Conservation (phyloP, 1,139 yeast genomes). For the Diutina ranongensis region DNA sequence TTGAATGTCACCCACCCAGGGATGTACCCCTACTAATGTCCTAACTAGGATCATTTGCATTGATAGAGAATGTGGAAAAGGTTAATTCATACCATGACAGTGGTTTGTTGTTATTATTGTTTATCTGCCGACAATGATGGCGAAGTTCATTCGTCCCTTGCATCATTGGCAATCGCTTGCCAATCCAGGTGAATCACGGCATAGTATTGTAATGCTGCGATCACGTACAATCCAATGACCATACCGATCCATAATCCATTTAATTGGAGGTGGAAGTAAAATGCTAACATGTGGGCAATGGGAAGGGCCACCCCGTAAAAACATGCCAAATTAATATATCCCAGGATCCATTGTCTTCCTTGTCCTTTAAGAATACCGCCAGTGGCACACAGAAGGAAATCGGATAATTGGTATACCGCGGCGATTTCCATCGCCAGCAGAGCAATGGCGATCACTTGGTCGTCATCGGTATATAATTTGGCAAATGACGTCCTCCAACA, state of each 20-base stretch:
- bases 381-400: conserved; percentile 40
- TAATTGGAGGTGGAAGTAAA: conserved; percentile 30
- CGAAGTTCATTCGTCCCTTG: background rate
- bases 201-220: conserved; percentile 33
- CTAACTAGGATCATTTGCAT: background rate
- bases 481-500: conserved; percentile 31
- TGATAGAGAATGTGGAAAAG: background rate
- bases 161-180: conserved; percentile 26
- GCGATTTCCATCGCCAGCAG: conserved; percentile 41
- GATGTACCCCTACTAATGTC: background rate
- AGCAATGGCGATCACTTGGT: conserved; percentile 37
- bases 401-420: conserved; percentile 49
- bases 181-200: conserved; percentile 41
- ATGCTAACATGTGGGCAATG: conserved; percentile 41
- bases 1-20: no score
- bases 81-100: background rate
- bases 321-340: conserved; percentile 41
- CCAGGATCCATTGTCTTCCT: conserved; percentile 58
- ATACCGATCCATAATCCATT: conserved; percentile 56
- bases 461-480: conserved; percentile 38
- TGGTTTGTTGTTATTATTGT: no score
- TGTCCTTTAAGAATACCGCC: conserved; percentile 57
- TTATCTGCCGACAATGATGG: no score
- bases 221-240: conserved; percentile 40
- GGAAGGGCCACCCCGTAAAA: conserved; percentile 54